Base-by-base conservation (phyloP, 768 basidiomycete species). In the Tricholoma flavovirens region DNA sequence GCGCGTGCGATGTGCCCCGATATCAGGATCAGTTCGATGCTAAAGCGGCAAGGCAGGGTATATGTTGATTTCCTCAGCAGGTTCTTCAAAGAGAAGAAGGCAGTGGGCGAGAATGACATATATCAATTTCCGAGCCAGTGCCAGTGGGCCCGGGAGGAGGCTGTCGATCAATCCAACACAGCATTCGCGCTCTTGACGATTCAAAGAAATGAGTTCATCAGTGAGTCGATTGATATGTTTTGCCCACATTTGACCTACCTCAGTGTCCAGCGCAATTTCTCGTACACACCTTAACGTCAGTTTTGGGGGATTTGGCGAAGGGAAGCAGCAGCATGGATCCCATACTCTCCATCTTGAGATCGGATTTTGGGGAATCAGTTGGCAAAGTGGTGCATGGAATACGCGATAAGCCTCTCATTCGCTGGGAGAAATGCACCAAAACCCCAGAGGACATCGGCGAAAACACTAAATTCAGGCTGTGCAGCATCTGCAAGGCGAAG, bases 111-210 rank as follows among this genome's bases (percentile, higher is more conserved):
- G 49, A 54, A 56, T 9, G 33, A 35, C 33, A 15, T 58, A 6
- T 64, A 46, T 26, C 24, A 32, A 30, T 11, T 58, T 29, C 62
- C 62, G 26, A 65, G 56, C 50, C 42, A 49, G 33, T 64, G 62
- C n/a, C n/a, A n/a, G 62, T 64, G 60, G n/a, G n/a, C n/a, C n/a
- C n/a, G n/a, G 62, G 54, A 58, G 21, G 26, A 51, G n/a, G 62
- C 55, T 22, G 48, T 52, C 14, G 49, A 52, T 52, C n/a, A 51
- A 55, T 43, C 24, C 42, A 11, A 10, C 21, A 22, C 21, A 10
- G 8, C 52, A 15, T 62, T 59, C 9, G 40, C 40, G 14, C 30
- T 57, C n/a, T 46, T 58, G 19, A 61, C 60, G 2, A 2, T 62
- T 10, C 42, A 54, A 21, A 51, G 64, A 45, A 61, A 64, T n/a